These are phyloP conservation scores for Pleurotus cornucopiae DNA, from an alignment of 768 basidiomycete genomes.

Conservation along the genomic window DNA sequence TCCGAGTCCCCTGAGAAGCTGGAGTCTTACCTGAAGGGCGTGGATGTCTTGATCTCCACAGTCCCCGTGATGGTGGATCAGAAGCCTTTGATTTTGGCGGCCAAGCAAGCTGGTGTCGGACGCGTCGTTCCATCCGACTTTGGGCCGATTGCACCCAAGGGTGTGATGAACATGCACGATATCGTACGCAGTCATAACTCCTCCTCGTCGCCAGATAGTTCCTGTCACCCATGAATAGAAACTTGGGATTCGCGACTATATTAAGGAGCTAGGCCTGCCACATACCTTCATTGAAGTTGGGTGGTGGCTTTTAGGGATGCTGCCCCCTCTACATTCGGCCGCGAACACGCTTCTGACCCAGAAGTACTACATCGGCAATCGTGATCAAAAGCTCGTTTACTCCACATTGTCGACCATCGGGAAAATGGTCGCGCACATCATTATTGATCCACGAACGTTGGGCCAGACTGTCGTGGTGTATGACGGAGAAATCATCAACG, in stretches of 20 bases:
- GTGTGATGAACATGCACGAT: neutral
- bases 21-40: constrained; percentile 1
- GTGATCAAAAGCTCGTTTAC: neutral
- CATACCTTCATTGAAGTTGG: neutral
- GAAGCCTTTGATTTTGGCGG: neutral
- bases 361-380: neutral
- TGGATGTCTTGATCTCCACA: constrained; percentile 1
- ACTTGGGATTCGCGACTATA: neutral
- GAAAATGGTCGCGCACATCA: neutral
- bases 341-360: neutral
- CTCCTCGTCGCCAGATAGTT: neutral
- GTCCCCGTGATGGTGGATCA: neutral
- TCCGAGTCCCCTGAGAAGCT: neutral
- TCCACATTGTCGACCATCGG: neutral
- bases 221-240: neutral
- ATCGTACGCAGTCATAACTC: neutral
- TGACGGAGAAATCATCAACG: neutral
- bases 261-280: neutral
- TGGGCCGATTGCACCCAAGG: neutral
- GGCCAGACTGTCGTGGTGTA: neutral
- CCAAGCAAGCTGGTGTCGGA: neutral
- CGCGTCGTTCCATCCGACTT: neutral
- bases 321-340: neutral
- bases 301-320: neutral
- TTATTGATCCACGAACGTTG: neutral